Evolutionary conservation across 495 filamentous ascomycete species (phyloP), one percentile per base, ranked within the genome.

Genomic region (Aspergillus sparsus): DNA sequence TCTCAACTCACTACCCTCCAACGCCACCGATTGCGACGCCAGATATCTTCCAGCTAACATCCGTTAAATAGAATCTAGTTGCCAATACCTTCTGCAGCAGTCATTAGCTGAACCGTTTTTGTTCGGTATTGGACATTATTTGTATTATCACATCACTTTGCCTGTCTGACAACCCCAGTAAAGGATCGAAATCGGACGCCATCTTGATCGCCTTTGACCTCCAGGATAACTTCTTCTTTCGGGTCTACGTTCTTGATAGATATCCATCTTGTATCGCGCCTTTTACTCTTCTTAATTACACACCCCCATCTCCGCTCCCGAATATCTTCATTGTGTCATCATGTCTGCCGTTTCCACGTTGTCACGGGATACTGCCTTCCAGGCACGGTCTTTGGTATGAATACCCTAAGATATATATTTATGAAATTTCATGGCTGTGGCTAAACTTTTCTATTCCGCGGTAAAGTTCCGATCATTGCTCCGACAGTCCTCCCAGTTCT

Each of bases 391-490:
- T 66, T 70, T 90, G 76, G 88, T 90, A 79, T 66, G 85, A 76
- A 51, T 47, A 34, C 55, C 27, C 3, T 3, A 0, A 15, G 35
- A 33, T 46, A 15, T 41, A 55, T 45, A 16, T 8, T 31, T 27
- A n/a, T 15, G 27, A 47, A 7, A 21, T 12, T 15, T 12, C 13
- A 18, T 27, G 12, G 5, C n/a, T 34, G 46, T 27, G n/a, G 39
- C 31, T 47, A 47, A 52, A 33, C 42, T 49, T 49, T 32, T 37
- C 27, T 16, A 27, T 16, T 27, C 54, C 12, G 41, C 13, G n/a
- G 11, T 50, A 36, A 65, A 97, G 92, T 97, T 95, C 78, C 93
- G 95, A 49, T 93, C 93, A 61, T 82, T 98, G 61, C 80, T 97
- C 65, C 90, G 94, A 35, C 89, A 93, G 74, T 86, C 90, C 15